These are phyloP conservation scores for Candida sp. DNA, from an alignment of 1,139 yeast genomes.

Conservation along the genomic window DNA sequence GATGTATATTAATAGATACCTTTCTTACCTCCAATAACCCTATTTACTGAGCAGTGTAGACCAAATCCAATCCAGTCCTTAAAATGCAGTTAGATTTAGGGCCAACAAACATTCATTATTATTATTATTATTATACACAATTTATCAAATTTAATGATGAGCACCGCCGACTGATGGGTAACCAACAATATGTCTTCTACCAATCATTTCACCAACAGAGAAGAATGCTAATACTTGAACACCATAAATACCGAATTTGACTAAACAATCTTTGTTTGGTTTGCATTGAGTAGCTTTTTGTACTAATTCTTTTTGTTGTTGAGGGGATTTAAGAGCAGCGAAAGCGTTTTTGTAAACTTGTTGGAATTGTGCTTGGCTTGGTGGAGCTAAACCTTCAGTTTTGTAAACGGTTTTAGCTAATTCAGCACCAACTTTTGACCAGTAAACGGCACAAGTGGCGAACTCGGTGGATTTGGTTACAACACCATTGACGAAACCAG, in stretches of 20 bases:
- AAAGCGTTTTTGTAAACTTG: constrained; percentile 58
- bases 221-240: constrained; percentile 89
- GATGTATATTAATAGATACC: constrained; percentile 1
- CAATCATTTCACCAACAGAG: constrained; percentile 93
- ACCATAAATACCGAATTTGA: constrained; percentile 72
- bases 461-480: constrained; percentile 38
- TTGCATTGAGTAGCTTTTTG: constrained; percentile 41
- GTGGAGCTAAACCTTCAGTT: constrained; percentile 94
- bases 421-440: constrained; percentile 89
- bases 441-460: constrained; percentile 63
- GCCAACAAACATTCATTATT: neutral
- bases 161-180: constrained; percentile 54
- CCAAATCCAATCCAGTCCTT: neutral
- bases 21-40: constrained; percentile 1
- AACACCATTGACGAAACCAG: constrained; percentile 35
- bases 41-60: neutral
- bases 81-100: neutral
- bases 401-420: constrained; percentile 86
- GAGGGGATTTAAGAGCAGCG: constrained; percentile 35
- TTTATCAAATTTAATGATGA: constrained; percentile 16
- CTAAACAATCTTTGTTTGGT: constrained; percentile 54
- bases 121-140: constrained; percentile 4
- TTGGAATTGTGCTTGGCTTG: constrained; percentile 75
- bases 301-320: constrained; percentile 47
- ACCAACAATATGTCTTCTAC: constrained; percentile 91